Base-by-base conservation (phyloP, 805 yeast genomes). In the Metschnikowia matae region DNA sequence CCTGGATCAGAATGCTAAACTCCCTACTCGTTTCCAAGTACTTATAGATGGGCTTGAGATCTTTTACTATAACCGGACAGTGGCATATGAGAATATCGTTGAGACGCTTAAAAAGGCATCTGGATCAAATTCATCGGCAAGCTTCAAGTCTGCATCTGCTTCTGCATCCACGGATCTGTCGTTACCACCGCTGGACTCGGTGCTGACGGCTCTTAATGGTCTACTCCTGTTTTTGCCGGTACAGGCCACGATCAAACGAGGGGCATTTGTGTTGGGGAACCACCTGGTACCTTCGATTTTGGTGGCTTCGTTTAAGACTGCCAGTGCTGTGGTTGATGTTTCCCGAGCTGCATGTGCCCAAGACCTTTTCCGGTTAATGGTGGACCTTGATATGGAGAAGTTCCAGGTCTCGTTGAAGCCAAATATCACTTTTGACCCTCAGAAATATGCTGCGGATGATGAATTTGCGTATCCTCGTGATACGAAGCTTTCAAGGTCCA, bases 261-360 rank as follows among this genome's bases (percentile, higher is more conserved):
- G 92, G 1, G 85, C 96, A 0, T 44, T 89, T 26, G 85, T 89
- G 1, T 60, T 89, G 18, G 99, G 99, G 7, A 92, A 91, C 65
- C 74, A 77, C 52, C 77, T 81, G 14, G 89, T 97, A 0, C 84
- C 94, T 1, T 81, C 91, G 0, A 68, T 94, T 10, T 54, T 87
- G 40, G 82, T 89, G 3, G 71, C 78, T 3, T 83, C 89, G 7
- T 85, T 77, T 58, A 72, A 77, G 4, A 62, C 73, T 1, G 82
- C 82, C 1, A 67, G 68, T 13, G 90, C 89, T 0, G 49, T 73
- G 0, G 51, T 85, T 1, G 97, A 91, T 64, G 71, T 80, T 10
- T 65, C 73, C 3, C 68, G 68, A 13, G 65, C 83, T 0, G 77
- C 77, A 7, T 67, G 72, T 34, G 37, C 47, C 1, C 61, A 79